Evolutionary conservation across 768 basidiomycete genomes (phyloP).

Genomic region (Serendipita sp.): DNA sequence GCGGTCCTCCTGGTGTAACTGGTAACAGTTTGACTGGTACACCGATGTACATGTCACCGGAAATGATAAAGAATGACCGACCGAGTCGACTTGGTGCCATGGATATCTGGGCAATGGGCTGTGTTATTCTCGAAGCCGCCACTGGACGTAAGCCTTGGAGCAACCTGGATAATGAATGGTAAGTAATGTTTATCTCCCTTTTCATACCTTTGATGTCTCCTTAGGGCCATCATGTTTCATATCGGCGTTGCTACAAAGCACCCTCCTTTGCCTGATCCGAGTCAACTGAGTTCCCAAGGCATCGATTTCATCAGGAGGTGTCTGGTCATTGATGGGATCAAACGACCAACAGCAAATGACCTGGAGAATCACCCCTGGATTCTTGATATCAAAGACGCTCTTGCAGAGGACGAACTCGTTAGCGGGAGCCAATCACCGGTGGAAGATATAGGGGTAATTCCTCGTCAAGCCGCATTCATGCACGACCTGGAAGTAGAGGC

Average conservation of each 20-base stretch:
- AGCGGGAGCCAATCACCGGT: constrained; percentile 32
- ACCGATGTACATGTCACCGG: constrained; percentile 99
- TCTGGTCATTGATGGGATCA: constrained; percentile 68
- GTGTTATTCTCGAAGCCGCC: constrained; percentile 91
- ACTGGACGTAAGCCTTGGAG: constrained; percentile 98
- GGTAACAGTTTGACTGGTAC: constrained; percentile 86
- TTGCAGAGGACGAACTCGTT: constrained; percentile 48
- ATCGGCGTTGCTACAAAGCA: constrained; percentile 94
- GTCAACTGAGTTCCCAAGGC: constrained; percentile 73
- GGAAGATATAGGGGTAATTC: constrained; percentile 12
- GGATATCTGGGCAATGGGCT: constrained; percentile 97
- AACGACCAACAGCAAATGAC: constrained; percentile 70
- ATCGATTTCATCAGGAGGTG: constrained; percentile 91
- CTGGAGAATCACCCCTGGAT: constrained; percentile 86
- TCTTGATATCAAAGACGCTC: constrained; percentile 57
- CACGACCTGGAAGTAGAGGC: not conserved
- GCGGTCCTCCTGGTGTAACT: constrained; percentile 17
- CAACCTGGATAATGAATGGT: constrained; percentile 99
- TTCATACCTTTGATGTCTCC: not conserved
- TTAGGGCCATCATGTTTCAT: constrained; percentile 99
- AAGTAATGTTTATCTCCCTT: constrained; percentile 12
- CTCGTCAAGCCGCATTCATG: not conserved
- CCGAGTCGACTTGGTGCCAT: constrained; percentile 82
- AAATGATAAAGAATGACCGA: constrained; percentile 89
- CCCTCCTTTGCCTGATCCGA: constrained; percentile 83